Conservation (phyloP, 768 basidiomycete species). For the Lentinula detonsa region DNA sequence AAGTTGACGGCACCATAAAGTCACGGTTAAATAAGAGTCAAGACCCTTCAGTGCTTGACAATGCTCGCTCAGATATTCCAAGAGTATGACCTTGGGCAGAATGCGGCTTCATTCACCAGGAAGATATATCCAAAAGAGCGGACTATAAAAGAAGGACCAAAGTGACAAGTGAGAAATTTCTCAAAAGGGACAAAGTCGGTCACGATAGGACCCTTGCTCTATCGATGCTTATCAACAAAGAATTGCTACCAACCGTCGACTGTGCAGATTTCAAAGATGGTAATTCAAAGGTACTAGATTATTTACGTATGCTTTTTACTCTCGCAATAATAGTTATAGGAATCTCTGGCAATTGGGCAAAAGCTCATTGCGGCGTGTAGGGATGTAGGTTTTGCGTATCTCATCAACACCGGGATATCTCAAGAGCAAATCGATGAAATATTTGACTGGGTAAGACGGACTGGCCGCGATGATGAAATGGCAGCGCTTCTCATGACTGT, state of each 20-base stretch:
- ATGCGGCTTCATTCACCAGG: too few relatives aligned
- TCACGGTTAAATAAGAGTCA: too few relatives aligned
- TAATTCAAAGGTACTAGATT: neutral
- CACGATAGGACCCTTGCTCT: too few relatives aligned
- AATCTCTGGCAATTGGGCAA: conserved; percentile 11
- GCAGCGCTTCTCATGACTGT: neutral
- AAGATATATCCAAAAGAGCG: too few relatives aligned
- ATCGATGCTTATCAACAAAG: neutral
- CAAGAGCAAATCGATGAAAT: conserved; percentile 18
- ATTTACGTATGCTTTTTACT: neutral
- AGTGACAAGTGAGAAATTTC: too few relatives aligned
- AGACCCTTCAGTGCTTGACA: too few relatives aligned
- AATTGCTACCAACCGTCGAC: neutral
- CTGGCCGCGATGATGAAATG: neutral
- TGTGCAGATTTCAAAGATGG: neutral
- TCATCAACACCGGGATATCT: conserved; percentile 21
- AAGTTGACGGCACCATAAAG: too few relatives aligned
- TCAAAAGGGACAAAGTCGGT: too few relatives aligned
- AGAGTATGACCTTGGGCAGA: too few relatives aligned
- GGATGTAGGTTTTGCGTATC: conserved; percentile 25
- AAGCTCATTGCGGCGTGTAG: conserved; percentile 13
- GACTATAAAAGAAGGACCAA: too few relatives aligned
- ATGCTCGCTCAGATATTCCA: too few relatives aligned
- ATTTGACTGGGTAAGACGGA: conserved; percentile 17
- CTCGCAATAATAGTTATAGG: conserved; percentile 1